Evolutionary conservation across 352 stramenopile genomes (phyloP).

Genomic region (Phytopythium montanum): DNA sequence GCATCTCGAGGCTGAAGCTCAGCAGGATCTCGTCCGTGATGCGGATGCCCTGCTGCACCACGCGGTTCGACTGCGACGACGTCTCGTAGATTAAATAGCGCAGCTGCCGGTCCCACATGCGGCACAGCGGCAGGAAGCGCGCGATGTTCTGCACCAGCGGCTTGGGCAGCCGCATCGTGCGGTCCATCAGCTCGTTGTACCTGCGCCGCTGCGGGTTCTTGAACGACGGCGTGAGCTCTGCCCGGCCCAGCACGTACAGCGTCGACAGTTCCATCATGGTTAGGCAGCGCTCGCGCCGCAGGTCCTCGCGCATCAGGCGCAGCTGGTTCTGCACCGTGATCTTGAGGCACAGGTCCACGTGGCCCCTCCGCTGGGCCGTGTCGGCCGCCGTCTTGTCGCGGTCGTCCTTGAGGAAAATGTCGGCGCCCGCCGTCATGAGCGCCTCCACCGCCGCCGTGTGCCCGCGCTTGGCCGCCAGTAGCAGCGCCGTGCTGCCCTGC

Average conservation of each 20-base stretch:
- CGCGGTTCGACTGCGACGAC: constrained; percentile 62
- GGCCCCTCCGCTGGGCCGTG: constrained; percentile 72
- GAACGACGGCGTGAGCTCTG: constrained; percentile 33
- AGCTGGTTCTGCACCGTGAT: constrained; percentile 86
- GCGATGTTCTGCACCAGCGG: constrained; percentile 81
- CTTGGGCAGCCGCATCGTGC: constrained; percentile 66
- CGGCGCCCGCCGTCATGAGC: constrained; percentile 71
- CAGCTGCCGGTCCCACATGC: constrained; percentile 77
- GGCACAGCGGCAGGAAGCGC: constrained; percentile 65
- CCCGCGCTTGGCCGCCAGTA: constrained; percentile 78
- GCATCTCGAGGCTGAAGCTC: constrained; percentile 66
- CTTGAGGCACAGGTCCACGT: constrained; percentile 83
- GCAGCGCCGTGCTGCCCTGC: constrained; percentile 81
- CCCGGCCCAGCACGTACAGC: constrained; percentile 59
- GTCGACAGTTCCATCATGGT: constrained; percentile 70
- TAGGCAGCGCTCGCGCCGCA: constrained; percentile 66
- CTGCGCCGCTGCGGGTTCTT: constrained; percentile 40
- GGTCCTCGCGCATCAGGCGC: constrained; percentile 68
- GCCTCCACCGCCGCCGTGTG: constrained; percentile 77
- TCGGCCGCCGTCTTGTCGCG: constrained; percentile 84
- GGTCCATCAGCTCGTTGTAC: constrained; percentile 55
- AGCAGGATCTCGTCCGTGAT: constrained; percentile 84
- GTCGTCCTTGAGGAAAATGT: constrained; percentile 88
- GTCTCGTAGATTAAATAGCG: constrained; percentile 79
- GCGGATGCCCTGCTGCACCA: constrained; percentile 74